Evolutionary conservation across 768 basidiomycete species (phyloP).

Genomic region (Suillus weaverae): DNA sequence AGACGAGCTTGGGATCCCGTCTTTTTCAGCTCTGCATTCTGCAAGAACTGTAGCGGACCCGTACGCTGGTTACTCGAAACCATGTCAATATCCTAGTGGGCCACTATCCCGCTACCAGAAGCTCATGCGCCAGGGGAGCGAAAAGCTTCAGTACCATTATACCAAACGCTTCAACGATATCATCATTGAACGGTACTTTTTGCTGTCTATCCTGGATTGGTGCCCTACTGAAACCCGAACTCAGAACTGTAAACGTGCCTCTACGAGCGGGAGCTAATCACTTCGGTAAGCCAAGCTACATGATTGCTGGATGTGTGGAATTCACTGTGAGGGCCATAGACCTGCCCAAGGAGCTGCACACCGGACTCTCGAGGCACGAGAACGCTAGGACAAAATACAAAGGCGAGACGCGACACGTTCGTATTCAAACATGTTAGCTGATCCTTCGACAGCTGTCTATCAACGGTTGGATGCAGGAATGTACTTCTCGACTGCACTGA

Average conservation of each 20-base stretch:
- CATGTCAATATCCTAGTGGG: conserved; percentile 39
- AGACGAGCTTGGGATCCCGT: conserved; percentile 40
- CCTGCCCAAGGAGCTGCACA: conserved; percentile 42
- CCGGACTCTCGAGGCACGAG: conserved; percentile 33
- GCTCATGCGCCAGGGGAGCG: conserved; percentile 35
- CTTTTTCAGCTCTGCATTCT: conserved; percentile 40
- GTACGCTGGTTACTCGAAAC: conserved; percentile 49
- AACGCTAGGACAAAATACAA: conserved; percentile 26
- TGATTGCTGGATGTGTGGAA: neutral
- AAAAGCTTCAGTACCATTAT: conserved; percentile 55
- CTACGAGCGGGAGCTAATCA: conserved; percentile 52
- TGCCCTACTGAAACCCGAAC: neutral
- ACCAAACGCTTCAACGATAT: conserved; percentile 41
- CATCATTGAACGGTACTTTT: conserved; percentile 52
- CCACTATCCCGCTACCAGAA: conserved; percentile 48
- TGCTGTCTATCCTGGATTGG: neutral
- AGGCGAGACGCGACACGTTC: conserved; percentile 21
- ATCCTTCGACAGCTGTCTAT: conserved; percentile 43
- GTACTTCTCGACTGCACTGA: conserved; percentile 66
- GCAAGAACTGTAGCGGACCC: conserved; percentile 11
- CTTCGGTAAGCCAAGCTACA: conserved; percentile 36
- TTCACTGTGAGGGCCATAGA: conserved; percentile 30
- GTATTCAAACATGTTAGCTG: neutral
- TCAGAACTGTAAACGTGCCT: conserved; percentile 43
- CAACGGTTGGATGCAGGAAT: conserved; percentile 53